A percentile compares a stretch with the other conserved stretches of the same genome.
phyloP scores from a whole-genome alignment of 2,329 filamentous ascomycete genomes.

The Diaporthe eres region DNA sequence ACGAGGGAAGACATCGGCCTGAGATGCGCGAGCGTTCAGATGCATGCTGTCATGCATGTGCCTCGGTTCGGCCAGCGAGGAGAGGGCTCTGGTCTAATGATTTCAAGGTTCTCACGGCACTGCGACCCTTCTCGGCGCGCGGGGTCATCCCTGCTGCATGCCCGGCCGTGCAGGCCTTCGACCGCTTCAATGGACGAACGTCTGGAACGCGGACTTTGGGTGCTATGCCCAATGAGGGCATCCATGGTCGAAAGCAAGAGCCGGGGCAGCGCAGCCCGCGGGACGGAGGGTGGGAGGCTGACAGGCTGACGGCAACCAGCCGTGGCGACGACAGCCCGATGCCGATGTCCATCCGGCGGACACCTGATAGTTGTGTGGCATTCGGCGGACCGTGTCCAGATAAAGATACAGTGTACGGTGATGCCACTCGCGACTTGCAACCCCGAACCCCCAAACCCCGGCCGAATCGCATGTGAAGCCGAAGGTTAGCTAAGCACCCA shows the following conservation, averaged over 20 bases:
- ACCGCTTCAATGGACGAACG: constrained; percentile 12
- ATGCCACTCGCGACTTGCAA: background rate
- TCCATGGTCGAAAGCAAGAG: constrained; percentile 23
- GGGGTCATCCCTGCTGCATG: constrained; percentile 13
- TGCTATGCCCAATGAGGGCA: constrained; percentile 22
- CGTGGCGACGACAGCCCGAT: background rate
- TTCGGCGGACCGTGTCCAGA: background rate
- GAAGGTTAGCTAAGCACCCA: background rate
- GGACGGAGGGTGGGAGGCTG: background rate
- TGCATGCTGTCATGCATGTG: constrained; percentile 14
- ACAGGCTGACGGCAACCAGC: background rate
- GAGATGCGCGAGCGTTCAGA: constrained; percentile 11
- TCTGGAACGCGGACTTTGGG: constrained; percentile 19
- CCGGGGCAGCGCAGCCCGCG: constrained; percentile 15
- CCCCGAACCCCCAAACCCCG: background rate
- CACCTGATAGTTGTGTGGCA: background rate
- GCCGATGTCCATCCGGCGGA: background rate
- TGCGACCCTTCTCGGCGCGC: background rate
- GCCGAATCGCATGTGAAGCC: constrained; percentile 25
- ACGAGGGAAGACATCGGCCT: background rate
- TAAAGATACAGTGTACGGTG: background rate
- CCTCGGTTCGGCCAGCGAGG: constrained; percentile 25
- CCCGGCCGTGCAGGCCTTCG: background rate
- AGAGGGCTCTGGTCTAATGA: background rate
- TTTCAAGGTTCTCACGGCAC: background rate